These are phyloP conservation scores for Trametes cubensis DNA, from an alignment of 768 basidiomycete genomes.

Conservation along the genomic window DNA sequence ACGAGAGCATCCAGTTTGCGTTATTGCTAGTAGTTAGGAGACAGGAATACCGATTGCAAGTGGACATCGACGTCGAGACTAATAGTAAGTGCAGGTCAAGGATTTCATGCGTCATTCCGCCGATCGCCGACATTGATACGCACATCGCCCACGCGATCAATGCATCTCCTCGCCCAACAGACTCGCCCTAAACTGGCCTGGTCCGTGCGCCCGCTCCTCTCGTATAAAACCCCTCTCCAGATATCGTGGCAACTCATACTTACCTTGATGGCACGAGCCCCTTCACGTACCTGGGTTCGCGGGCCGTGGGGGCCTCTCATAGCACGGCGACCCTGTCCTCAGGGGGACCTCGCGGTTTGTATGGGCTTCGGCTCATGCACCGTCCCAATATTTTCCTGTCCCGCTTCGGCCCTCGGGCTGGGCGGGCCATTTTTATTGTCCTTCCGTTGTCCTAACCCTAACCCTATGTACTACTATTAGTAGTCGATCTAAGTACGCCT, in stretches of 20 bases:
- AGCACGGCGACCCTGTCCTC: slow-evolving; percentile 56
- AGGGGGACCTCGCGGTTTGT: slow-evolving; percentile 47
- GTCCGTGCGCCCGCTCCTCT: slow-evolving; percentile 20
- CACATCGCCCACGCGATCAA: neutral
- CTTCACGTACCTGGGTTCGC: slow-evolving; percentile 26
- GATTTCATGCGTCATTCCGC: too few relatives aligned
- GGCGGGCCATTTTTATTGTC: slow-evolving; percentile 23
- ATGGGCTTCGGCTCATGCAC: slow-evolving; percentile 42
- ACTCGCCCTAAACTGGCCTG: slow-evolving; percentile 14
- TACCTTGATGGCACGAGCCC: slow-evolving; percentile 29
- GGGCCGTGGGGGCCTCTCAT: slow-evolving; percentile 27
- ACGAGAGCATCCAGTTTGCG: too few relatives aligned
- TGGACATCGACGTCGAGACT: too few relatives aligned
- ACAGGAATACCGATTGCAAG: too few relatives aligned
- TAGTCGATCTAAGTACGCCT: too few relatives aligned
- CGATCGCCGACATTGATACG: too few relatives aligned
- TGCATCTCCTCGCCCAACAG: neutral
- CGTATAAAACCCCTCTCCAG: slow-evolving; percentile 10
- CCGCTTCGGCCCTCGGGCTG: slow-evolving; percentile 30
- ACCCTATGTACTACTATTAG: slow-evolving; percentile 11
- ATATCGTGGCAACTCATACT: slow-evolving; percentile 22
- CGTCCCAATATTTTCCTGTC: slow-evolving; percentile 33
- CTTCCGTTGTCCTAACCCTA: slow-evolving; percentile 21
- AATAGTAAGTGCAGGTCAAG: too few relatives aligned
- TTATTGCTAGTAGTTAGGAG: too few relatives aligned